Conservation (phyloP, 345 rosid species). For the Murraya paniculata region DNA sequence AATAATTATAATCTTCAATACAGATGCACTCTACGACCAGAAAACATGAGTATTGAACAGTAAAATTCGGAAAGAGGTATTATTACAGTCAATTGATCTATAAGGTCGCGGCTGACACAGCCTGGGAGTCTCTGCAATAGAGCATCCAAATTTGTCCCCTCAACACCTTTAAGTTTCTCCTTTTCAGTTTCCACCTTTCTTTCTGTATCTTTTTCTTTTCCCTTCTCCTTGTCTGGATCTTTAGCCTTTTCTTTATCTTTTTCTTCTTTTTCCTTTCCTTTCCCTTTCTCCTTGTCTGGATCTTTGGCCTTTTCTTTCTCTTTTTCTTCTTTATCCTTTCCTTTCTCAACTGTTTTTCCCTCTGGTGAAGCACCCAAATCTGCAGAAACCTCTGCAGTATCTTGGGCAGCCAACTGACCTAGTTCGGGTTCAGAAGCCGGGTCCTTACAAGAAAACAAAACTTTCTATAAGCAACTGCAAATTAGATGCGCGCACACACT, state of each 20-base stretch:
- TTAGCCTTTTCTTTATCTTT: constrained; percentile 64
- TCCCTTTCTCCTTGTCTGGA: constrained; percentile 33
- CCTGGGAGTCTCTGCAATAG: constrained; percentile 92
- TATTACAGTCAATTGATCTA: constrained; percentile 93
- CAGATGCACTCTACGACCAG: not conserved
- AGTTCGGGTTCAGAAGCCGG: constrained; percentile 59
- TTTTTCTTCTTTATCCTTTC: constrained; percentile 79
- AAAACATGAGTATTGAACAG: not conserved
- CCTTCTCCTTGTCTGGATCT: constrained; percentile 57
- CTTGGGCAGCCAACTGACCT: constrained; percentile 50
- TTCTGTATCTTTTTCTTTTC: constrained; percentile 80
- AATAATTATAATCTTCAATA: not conserved
- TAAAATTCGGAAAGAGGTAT: constrained; percentile 14
- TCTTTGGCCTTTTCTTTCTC: constrained; percentile 66
- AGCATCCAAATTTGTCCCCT: constrained; percentile 92
- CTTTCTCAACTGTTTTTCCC: constrained; percentile 57
- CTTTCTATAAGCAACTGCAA: constrained; percentile 8
- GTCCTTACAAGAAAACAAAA: constrained; percentile 46
- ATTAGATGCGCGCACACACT: not conserved
- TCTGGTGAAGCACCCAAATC: constrained; percentile 60
- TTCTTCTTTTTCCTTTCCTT: constrained; percentile 67
- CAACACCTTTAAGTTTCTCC: constrained; percentile 84
- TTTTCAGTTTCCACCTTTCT: constrained; percentile 77
- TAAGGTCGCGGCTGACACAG: constrained; percentile 95
- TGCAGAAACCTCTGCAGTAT: constrained; percentile 51